Evolutionary conservation across 192 early-diverging fungal genomes (phyloP).

Genomic region (Coemansia sp.): DNA sequence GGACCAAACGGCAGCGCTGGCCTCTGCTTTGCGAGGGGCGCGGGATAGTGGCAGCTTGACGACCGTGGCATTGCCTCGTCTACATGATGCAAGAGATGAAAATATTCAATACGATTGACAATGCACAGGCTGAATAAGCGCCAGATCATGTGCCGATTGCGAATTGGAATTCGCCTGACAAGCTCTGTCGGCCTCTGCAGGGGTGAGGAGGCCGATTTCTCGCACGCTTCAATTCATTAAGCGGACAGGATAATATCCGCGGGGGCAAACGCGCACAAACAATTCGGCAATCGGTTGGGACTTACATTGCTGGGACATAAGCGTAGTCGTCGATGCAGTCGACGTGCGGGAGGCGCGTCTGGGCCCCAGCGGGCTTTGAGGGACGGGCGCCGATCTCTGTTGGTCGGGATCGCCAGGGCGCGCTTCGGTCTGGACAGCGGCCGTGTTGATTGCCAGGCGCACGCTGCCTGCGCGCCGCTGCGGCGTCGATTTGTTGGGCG

Average conservation of each 20-base stretch:
- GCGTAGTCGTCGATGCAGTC: slow-evolving; percentile 18
- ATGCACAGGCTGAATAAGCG: not conserved
- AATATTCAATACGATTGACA: not conserved
- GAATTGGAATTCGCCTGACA: too few relatives aligned
- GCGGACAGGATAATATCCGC: not conserved
- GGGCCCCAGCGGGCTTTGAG: slow-evolving; percentile 6
- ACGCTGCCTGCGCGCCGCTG: slow-evolving; percentile 32
- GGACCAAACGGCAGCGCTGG: not conserved
- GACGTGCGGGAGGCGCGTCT: slow-evolving; percentile 32
- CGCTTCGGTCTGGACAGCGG: not conserved
- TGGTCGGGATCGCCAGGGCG: slow-evolving; percentile 2
- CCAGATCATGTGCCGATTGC: not conserved
- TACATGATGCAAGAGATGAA: not conserved
- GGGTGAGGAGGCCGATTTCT: too few relatives aligned
- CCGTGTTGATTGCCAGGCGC: not conserved
- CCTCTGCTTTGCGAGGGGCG: not conserved
- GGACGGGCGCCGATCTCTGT: slow-evolving; percentile 14
- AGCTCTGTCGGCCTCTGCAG: too few relatives aligned
- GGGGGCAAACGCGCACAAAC: not conserved
- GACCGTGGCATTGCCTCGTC: slow-evolving; percentile 1
- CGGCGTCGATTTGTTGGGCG: not conserved
- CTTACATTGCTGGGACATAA: slow-evolving; percentile 4
- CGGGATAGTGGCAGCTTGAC: slow-evolving; percentile 2
- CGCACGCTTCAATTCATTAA: not conserved
- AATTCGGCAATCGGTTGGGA: not conserved